Conservation (phyloP, 2,329 filamentous ascomycete species). For the Calcarisporium arbuscula region DNA sequence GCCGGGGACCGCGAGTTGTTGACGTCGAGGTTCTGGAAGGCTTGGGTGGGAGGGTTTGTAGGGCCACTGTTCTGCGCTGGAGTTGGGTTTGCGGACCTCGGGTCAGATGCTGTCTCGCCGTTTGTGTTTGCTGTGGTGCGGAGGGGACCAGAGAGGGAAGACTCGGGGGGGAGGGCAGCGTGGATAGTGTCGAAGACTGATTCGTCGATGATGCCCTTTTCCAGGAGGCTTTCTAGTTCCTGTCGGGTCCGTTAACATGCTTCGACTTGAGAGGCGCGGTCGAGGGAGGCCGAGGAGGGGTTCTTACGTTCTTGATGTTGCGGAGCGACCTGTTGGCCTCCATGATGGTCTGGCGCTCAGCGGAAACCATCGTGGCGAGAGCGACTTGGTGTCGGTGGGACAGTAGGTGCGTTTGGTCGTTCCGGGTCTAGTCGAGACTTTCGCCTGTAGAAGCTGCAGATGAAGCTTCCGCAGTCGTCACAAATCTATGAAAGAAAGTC, state of each 20-base stretch:
- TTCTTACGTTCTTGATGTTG: slow-evolving; percentile 73
- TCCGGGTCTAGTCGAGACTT: no score
- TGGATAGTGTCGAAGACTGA: slow-evolving; percentile 70
- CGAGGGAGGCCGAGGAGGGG: neutral
- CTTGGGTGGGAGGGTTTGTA: slow-evolving; percentile 26
- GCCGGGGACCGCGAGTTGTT: slow-evolving; percentile 27
- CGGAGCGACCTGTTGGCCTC: slow-evolving; percentile 80
- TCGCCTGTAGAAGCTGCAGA: no score
- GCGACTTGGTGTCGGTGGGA: neutral
- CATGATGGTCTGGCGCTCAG: slow-evolving; percentile 53
- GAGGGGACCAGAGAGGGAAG: slow-evolving; percentile 46
- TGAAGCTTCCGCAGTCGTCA: no score
- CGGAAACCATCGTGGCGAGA: slow-evolving; percentile 31
- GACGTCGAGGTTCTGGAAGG: slow-evolving; percentile 36
- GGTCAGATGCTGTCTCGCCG: slow-evolving; percentile 22
- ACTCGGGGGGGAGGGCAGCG: slow-evolving; percentile 66
- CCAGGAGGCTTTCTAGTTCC: slow-evolving; percentile 88
- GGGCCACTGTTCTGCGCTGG: slow-evolving; percentile 21
- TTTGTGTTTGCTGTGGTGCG: slow-evolving; percentile 30
- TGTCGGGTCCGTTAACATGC: slow-evolving; percentile 31
- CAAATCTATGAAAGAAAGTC: no score
- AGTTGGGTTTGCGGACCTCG: slow-evolving; percentile 22
- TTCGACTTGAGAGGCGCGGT: no score
- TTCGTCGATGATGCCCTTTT: slow-evolving; percentile 72
- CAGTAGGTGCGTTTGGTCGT: no score